Conservation (phyloP, 257 asterid genomes). For the Phtheirospermum japonicum region DNA sequence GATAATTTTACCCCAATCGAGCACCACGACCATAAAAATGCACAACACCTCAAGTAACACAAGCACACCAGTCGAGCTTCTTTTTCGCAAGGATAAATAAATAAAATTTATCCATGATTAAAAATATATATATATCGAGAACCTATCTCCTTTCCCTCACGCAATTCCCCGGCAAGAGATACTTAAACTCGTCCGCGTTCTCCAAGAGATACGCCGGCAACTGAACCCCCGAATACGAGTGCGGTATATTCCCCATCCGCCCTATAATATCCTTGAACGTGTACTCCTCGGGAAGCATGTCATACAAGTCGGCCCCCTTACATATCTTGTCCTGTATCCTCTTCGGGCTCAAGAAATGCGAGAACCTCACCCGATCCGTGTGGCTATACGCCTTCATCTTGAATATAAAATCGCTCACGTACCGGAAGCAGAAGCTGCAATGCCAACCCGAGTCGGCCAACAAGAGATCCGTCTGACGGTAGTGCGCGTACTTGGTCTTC, state of each 20-base stretch:
- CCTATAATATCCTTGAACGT: constrained; percentile 44
- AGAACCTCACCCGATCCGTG: constrained; percentile 38
- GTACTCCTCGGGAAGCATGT: constrained; percentile 48
- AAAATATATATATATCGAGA: too few relatives aligned
- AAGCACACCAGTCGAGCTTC: neutral
- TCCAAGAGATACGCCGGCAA: constrained; percentile 41
- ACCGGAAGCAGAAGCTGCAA: constrained; percentile 46
- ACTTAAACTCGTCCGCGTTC: constrained; percentile 34
- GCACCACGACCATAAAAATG: neutral
- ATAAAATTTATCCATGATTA: too few relatives aligned
- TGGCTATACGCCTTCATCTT: constrained; percentile 55
- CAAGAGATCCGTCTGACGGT: constrained; percentile 37
- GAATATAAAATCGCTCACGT: constrained; percentile 37
- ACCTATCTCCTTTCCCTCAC: constrained; percentile 24
- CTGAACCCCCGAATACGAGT: constrained; percentile 38
- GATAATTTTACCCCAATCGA: constrained; percentile 1
- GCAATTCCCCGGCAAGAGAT: constrained; percentile 45
- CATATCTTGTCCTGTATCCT: constrained; percentile 48
- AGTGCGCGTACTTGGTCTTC: constrained; percentile 42
- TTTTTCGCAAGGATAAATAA: neutral
- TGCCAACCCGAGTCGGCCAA: constrained; percentile 47
- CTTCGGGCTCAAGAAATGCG: constrained; percentile 37
- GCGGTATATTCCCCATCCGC: constrained; percentile 45
- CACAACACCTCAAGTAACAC: neutral
- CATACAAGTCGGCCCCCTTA: constrained; percentile 41